Percentiles rank a stretch among this genome's conserved stretches.
Evolutionary conservation across 2,329 filamentous ascomycete species (phyloP).

Genomic region (Alternaria atra): DNA sequence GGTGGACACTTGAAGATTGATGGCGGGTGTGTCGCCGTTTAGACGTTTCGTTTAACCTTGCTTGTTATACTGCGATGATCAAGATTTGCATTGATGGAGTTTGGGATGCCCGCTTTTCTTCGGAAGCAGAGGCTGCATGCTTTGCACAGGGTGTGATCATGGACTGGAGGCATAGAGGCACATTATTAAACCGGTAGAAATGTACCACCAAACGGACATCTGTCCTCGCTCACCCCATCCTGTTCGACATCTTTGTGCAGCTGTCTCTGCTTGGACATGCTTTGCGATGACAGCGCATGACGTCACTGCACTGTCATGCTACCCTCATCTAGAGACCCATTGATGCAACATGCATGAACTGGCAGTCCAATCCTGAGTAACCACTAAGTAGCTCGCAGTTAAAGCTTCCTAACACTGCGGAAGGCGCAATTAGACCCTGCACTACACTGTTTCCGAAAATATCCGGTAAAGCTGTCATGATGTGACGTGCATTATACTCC

Average conservation of each 20-base stretch:
- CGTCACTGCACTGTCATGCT: background rate
- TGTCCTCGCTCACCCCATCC: background rate
- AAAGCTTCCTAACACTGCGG: background rate
- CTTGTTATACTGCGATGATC: constrained; percentile 1
- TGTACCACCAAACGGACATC: background rate
- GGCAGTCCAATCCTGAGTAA: background rate
- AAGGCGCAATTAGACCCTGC: constrained; percentile 1
- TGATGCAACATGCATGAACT: background rate
- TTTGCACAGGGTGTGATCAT: constrained; percentile 3
- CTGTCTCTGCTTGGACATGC: background rate
- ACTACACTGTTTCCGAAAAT: background rate
- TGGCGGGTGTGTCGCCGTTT: constrained; percentile 42
- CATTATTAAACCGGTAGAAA: constrained; percentile 5
- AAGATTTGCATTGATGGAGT: constrained; percentile 33
- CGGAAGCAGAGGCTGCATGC: background rate
- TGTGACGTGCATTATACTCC: background rate
- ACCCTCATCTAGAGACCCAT: background rate
- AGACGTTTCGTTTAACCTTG: constrained; percentile 16
- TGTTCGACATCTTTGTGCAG: background rate
- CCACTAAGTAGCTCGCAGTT: background rate
- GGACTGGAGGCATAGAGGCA: constrained; percentile 1
- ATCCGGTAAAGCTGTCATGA: constrained; percentile 8
- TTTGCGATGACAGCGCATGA: constrained; percentile 3
- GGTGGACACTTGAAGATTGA: constrained; percentile 49
- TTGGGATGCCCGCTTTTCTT: constrained; percentile 20